A percentile compares a stretch with the other conserved stretches of the same genome.
Evolutionary conservation across 2,329 filamentous ascomycete genomes (phyloP).

Genomic region (Pseudocercospora fijiensis): DNA sequence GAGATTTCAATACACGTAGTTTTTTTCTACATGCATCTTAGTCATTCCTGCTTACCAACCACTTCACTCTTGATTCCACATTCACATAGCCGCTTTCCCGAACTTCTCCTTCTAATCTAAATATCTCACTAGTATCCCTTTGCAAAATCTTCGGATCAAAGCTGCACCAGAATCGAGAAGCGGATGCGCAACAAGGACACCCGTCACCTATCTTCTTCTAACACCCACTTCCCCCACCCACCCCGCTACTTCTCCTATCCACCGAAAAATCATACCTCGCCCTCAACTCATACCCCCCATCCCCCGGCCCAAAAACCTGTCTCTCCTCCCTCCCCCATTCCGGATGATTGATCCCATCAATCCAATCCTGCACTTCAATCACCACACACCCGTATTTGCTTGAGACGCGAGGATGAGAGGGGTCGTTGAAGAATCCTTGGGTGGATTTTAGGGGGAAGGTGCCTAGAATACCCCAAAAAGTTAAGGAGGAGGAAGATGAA

Average conservation of each 20-base stretch:
- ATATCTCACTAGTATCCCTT: neutral
- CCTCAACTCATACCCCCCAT: slow-evolving; percentile 46
- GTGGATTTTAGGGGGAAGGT: slow-evolving; percentile 66
- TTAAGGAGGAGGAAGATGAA: slow-evolving; percentile 12
- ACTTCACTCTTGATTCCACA: neutral
- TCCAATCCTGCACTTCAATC: slow-evolving; percentile 69
- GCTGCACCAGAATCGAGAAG: neutral
- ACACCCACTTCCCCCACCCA: too few relatives aligned
- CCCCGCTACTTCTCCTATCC: slow-evolving; percentile 8
- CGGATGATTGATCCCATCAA: slow-evolving; percentile 92
- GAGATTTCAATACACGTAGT: neutral
- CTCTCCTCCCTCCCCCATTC: slow-evolving; percentile 70
- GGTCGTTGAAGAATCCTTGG: slow-evolving; percentile 61
- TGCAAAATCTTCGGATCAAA: neutral
- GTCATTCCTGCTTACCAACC: neutral
- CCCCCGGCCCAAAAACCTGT: slow-evolving; percentile 50
- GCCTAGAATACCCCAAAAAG: slow-evolving; percentile 42
- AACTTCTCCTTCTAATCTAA: neutral
- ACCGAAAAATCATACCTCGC: slow-evolving; percentile 46
- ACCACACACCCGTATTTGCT: slow-evolving; percentile 79
- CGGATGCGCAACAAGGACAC: neutral
- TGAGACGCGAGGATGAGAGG: slow-evolving; percentile 61
- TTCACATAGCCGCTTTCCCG: neutral
- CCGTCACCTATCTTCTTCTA: too few relatives aligned
- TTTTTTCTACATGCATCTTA: neutral